Conservation (phyloP, 208 protist genomes). For the Acanthamoeba triangularis region DNA sequence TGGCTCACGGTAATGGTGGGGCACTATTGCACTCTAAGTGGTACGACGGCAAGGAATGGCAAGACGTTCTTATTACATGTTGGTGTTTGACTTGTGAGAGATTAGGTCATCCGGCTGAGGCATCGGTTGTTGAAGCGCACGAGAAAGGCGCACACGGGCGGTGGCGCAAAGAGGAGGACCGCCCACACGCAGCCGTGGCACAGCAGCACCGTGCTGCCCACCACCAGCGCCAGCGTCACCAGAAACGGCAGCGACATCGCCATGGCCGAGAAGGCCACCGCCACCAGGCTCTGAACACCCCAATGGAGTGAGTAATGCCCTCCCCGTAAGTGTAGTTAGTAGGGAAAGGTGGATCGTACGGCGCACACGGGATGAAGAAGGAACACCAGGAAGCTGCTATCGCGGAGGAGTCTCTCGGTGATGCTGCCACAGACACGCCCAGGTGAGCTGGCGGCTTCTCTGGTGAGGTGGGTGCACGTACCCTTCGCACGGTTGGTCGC, state of each 20-base stretch:
- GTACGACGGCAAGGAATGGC: too few relatives aligned
- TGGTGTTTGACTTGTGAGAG: too few relatives aligned
- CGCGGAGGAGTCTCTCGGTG: not conserved
- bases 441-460: not conserved
- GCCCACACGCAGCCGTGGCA: not conserved
- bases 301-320: too few relatives aligned
- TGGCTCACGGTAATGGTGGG: too few relatives aligned
- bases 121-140: constrained; percentile 25
- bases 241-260: too few relatives aligned
- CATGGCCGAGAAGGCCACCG: not conserved
- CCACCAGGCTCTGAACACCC: not conserved
- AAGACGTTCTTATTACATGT: too few relatives aligned
- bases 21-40: too few relatives aligned
- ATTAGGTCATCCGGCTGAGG: not conserved
- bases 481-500: not conserved
- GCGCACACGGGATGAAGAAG: not conserved
- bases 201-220: not conserved
- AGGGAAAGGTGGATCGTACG: not conserved
- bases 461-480: not conserved
- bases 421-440: not conserved
- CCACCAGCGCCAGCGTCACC: not conserved
- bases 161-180: not conserved
- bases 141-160: not conserved
- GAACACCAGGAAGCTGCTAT: constrained; percentile 18
- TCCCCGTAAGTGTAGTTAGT: not conserved